Percentiles rank a stretch among this genome's conserved stretches.
These are phyloP conservation scores for Dunaliella salina DNA, from an alignment of 163 green algal genomes.

Conservation along the genomic window DNA sequence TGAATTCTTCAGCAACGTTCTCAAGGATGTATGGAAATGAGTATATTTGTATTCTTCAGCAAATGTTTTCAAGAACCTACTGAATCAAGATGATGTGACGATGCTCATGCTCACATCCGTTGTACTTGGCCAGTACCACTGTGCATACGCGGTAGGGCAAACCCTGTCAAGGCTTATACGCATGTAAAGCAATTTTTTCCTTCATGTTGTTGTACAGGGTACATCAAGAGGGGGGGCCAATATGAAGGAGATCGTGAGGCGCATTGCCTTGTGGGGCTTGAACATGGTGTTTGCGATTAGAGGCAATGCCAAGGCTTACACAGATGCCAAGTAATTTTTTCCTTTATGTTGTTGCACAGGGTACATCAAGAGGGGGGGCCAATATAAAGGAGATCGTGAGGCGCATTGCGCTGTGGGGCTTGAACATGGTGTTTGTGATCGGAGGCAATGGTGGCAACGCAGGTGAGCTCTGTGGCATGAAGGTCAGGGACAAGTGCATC, in stretches of 20 bases:
- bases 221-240: slow-evolving; percentile 91
- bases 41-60: too few species aligned
- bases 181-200: too few species aligned
- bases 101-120: too few species aligned
- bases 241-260: slow-evolving; percentile 87
- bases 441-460: slow-evolving; percentile 89
- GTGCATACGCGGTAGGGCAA: too few species aligned
- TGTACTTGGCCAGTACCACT: too few species aligned
- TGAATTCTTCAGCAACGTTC: too few species aligned
- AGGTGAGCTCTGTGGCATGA: background rate
- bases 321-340: too few species aligned
- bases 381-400: slow-evolving; percentile 93
- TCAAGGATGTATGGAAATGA: too few species aligned
- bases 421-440: slow-evolving; percentile 95
- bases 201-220: slow-evolving; percentile 45
- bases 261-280: slow-evolving; percentile 89
- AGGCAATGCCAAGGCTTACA: slow-evolving; percentile 61
- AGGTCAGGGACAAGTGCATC: too few species aligned
- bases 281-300: slow-evolving; percentile 92
- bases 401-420: slow-evolving; percentile 86
- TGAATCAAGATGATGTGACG: too few species aligned
- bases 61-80: too few species aligned
- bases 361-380: slow-evolving; percentile 88
- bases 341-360: slow-evolving; percentile 34
- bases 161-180: too few species aligned